Conservation (phyloP, 2,329 filamentous ascomycete genomes). For the Tetracladium maxilliforme region DNA sequence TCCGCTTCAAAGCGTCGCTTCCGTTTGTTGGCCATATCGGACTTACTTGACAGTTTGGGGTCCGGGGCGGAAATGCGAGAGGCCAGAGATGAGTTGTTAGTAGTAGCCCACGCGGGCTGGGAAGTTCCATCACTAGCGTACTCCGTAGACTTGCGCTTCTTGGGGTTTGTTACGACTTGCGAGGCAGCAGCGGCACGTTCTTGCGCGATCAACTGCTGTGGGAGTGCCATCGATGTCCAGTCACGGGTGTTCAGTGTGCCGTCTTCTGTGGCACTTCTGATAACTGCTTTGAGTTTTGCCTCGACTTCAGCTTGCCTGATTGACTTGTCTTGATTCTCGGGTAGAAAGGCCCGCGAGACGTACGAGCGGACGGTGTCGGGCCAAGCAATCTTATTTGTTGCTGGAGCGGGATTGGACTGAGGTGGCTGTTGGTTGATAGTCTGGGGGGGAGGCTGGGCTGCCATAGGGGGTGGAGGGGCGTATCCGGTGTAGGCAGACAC, state of each 20-base stretch:
- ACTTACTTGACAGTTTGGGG: slow-evolving; percentile 92
- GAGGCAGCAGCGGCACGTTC: slow-evolving; percentile 38
- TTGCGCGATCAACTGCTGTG: slow-evolving; percentile 62
- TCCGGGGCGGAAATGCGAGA: no score
- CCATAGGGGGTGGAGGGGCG: slow-evolving; percentile 11
- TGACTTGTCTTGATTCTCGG: slow-evolving; percentile 49
- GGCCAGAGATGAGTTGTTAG: slow-evolving; percentile 41
- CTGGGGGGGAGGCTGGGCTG: slow-evolving; percentile 13
- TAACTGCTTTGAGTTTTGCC: slow-evolving; percentile 69
- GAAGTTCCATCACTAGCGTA: slow-evolving; percentile 30
- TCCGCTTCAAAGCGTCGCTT: slow-evolving; percentile 71
- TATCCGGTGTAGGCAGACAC: no score
- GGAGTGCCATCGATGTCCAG: slow-evolving; percentile 73
- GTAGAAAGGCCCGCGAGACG: slow-evolving; percentile 77
- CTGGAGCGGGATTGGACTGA: slow-evolving; percentile 19
- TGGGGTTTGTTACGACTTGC: slow-evolving; percentile 3
- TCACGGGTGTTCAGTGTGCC: slow-evolving; percentile 59
- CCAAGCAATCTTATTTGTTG: slow-evolving; percentile 56
- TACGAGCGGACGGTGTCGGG: slow-evolving; percentile 72
- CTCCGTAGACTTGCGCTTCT: slow-evolving; percentile 74
- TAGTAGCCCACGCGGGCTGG: slow-evolving; percentile 61
- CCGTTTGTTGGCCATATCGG: slow-evolving; percentile 74
- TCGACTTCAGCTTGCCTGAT: slow-evolving; percentile 62
- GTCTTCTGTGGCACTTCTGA: slow-evolving; percentile 65
- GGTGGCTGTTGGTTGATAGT: slow-evolving; percentile 18